These are phyloP conservation scores for Pouteria glomerata DNA, from an alignment of 148 eudicot genomes.

Conservation along the genomic window DNA sequence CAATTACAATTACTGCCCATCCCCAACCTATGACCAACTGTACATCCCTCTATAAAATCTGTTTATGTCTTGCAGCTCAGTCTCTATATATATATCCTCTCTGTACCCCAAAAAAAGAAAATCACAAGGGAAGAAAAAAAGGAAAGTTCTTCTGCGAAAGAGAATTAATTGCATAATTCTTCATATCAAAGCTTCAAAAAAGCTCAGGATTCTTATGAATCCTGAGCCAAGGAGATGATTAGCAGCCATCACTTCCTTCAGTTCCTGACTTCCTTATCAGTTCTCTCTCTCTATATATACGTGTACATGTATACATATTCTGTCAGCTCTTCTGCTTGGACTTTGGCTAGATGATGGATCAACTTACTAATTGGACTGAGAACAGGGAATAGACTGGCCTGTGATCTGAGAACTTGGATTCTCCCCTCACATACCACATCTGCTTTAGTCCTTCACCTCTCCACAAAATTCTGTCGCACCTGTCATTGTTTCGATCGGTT, in stretches of 20 bases:
- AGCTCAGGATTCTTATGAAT: not conserved
- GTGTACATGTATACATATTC: too few relatives aligned
- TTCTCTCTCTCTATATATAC: too few relatives aligned
- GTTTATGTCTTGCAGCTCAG: too few relatives aligned
- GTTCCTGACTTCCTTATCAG: not conserved
- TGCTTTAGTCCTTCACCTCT: constrained; percentile 71
- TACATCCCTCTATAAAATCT: too few relatives aligned
- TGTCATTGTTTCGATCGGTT: too few relatives aligned
- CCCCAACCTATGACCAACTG: too few relatives aligned
- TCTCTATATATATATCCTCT: too few relatives aligned
- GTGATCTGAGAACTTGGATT: constrained; percentile 69
- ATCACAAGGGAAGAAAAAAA: too few relatives aligned
- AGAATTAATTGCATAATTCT: not conserved
- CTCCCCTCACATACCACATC: constrained; percentile 49
- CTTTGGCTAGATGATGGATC: constrained; percentile 8
- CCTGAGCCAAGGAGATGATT: too few relatives aligned
- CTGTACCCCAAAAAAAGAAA: too few relatives aligned
- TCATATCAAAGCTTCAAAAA: not conserved
- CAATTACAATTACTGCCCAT: too few relatives aligned
- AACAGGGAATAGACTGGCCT: constrained; percentile 63
- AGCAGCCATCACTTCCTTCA: not conserved
- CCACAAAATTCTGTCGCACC: constrained; percentile 82
- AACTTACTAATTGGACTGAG: constrained; percentile 23
- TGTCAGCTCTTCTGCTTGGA: constrained; percentile 19
- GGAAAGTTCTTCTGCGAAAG: too few relatives aligned